Conservation (phyloP, 2,329 filamentous ascomycete species). For the Ceratocystis papillata region DNA sequence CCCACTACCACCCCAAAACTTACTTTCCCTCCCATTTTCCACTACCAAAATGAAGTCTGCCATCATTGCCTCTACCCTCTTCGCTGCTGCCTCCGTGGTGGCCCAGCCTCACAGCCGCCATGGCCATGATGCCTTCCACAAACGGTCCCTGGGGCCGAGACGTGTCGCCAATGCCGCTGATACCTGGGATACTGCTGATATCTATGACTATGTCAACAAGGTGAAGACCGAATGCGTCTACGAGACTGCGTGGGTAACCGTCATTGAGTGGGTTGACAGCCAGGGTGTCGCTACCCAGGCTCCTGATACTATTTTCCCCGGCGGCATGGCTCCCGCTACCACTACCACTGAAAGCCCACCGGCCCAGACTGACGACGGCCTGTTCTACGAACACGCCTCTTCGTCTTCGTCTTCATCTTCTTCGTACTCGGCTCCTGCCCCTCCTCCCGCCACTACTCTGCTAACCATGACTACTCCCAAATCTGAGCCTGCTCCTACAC, state of each 20-base stretch:
- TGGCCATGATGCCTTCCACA: constrained; percentile 32
- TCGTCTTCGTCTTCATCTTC: constrained; percentile 16
- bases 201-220: background rate
- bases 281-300: constrained; percentile 18
- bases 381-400: constrained; percentile 18
- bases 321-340: constrained; percentile 26
- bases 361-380: constrained; percentile 6
- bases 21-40: background rate
- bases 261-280: constrained; percentile 39
- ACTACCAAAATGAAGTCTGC: constrained; percentile 37
- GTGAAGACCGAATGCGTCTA: constrained; percentile 32
- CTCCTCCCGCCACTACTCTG: constrained; percentile 7
- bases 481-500: constrained; percentile 26
- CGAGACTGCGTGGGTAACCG: constrained; percentile 35
- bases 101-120: constrained; percentile 41
- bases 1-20: constrained; percentile 25
- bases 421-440: background rate
- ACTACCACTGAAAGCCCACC: constrained; percentile 15
- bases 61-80: constrained; percentile 35
- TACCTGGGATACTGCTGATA: too few relatives aligned
- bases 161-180: background rate
- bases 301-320: constrained; percentile 25
- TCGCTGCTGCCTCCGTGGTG: constrained; percentile 35
- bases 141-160: constrained; percentile 26
- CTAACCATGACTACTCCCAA: background rate